A percentile compares a stretch with the other conserved stretches of the same genome.
phyloP scores from a whole-genome alignment of 306 rosid species.

The Glycyrrhiza uralensis region DNA sequence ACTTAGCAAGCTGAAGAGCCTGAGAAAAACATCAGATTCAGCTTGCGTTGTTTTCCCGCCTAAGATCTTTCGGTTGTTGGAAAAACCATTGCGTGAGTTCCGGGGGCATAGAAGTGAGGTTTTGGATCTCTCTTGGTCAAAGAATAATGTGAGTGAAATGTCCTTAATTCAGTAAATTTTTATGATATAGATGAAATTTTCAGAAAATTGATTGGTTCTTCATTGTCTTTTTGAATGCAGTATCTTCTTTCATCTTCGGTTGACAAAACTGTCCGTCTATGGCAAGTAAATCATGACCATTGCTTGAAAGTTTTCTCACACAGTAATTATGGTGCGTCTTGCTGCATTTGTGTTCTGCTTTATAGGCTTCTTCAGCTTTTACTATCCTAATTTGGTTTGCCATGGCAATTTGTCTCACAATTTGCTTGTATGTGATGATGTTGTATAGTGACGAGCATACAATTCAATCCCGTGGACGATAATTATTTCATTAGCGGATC shows the following conservation, averaged over 20 bases:
- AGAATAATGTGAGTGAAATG: constrained; percentile 73
- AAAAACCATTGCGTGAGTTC: constrained; percentile 82
- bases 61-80: constrained; percentile 69
- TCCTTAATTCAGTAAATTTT: constrained; percentile 16
- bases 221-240: constrained; percentile 48
- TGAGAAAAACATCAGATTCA: constrained; percentile 74
- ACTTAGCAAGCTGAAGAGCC: constrained; percentile 41
- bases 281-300: constrained; percentile 64
- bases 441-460: constrained; percentile 79
- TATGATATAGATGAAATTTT: not conserved
- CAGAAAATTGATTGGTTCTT: constrained; percentile 14
- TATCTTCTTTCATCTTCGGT: constrained; percentile 79
- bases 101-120: constrained; percentile 75
- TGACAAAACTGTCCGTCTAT: constrained; percentile 89
- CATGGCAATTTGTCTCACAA: constrained; percentile 18
- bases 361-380: constrained; percentile 14
- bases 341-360: not conserved
- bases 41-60: constrained; percentile 85
- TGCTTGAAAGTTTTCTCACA: constrained; percentile 87
- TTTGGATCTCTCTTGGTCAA: constrained; percentile 93
- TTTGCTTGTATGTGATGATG: constrained; percentile 22
- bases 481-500: constrained; percentile 93
- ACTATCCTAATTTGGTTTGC: constrained; percentile 15
- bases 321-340: constrained; percentile 75
- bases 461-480: constrained; percentile 90